These are phyloP conservation scores for Pholiota molesta DNA, from an alignment of 768 basidiomycete genomes.

Conservation along the genomic window DNA sequence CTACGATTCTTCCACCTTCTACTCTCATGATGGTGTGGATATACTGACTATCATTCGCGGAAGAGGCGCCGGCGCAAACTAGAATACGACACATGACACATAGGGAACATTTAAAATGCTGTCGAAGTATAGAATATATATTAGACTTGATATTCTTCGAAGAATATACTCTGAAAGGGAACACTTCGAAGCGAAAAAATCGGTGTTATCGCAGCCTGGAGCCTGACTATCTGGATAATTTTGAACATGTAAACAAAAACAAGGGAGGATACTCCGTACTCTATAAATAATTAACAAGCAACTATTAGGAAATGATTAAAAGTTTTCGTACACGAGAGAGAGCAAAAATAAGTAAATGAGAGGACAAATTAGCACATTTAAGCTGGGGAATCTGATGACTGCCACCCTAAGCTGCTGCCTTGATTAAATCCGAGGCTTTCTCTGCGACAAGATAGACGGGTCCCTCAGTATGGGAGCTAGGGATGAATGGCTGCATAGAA, in stretches of 20 bases:
- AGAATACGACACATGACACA: too few species aligned
- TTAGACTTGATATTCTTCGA: too few species aligned
- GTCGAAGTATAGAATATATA: too few species aligned
- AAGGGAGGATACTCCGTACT: not conserved
- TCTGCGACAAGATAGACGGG: slow-evolving; percentile 39
- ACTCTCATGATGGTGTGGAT: slow-evolving; percentile 35
- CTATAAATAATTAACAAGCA: not conserved
- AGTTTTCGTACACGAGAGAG: not conserved
- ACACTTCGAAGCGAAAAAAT: too few species aligned
- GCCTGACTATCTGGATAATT: not conserved
- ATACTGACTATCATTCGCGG: slow-evolving; percentile 32
- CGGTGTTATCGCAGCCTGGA: too few species aligned
- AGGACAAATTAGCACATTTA: not conserved
- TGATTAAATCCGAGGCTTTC: slow-evolving; percentile 31
- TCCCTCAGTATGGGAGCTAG: slow-evolving; percentile 35
- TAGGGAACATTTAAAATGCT: too few species aligned
- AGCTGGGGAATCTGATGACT: not conserved
- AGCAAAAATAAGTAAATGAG: not conserved
- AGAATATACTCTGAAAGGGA: too few species aligned
- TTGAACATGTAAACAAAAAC: not conserved
- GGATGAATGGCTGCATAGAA: slow-evolving; percentile 26
- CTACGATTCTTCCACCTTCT: slow-evolving; percentile 43
- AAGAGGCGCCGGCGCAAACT: too few species aligned
- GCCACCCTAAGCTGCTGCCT: too few species aligned
- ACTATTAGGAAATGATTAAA: not conserved